These are phyloP conservation scores for Botryotinia convoluta DNA, from an alignment of 2,329 filamentous ascomycete species.

Conservation along the genomic window DNA sequence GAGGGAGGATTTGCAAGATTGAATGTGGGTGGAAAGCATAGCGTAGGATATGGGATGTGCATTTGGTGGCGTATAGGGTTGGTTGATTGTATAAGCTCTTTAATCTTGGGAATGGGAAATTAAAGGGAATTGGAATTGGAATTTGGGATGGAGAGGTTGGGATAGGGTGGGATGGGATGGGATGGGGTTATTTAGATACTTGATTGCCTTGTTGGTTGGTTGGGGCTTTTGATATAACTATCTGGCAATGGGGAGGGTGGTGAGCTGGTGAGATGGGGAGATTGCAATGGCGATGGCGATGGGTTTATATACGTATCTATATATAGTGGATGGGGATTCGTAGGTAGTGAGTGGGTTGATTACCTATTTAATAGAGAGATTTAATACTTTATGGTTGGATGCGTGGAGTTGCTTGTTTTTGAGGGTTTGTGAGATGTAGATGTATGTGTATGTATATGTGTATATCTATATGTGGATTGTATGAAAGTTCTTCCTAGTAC, in stretches of 20 bases:
- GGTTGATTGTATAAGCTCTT: background rate
- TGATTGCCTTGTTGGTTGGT: background rate
- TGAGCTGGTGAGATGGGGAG: background rate
- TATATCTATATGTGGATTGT: no score
- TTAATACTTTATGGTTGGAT: background rate
- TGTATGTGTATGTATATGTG: background rate
- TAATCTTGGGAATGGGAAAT: slow-evolving; percentile 1
- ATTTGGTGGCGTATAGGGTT: background rate
- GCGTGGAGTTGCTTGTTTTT: background rate
- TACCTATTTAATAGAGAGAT: slow-evolving; percentile 2
- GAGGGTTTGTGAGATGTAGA: background rate
- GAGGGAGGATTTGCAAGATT: background rate
- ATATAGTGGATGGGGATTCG: background rate
- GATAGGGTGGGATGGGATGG: background rate
- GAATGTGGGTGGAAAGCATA: background rate
- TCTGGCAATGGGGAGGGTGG: background rate
- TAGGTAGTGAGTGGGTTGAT: background rate
- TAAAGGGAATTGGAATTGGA: background rate
- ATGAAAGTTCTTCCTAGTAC: background rate
- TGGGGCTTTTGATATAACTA: background rate
- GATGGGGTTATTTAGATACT: background rate
- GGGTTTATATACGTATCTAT: background rate
- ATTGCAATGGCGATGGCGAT: background rate
- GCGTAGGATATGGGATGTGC: slow-evolving; percentile 3
- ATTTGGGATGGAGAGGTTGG: background rate